Evolutionary conservation across 2,329 filamentous ascomycete genomes (phyloP), one percentile per base, ranked within the genome.

Genomic region (Passalora sequoiae): DNA sequence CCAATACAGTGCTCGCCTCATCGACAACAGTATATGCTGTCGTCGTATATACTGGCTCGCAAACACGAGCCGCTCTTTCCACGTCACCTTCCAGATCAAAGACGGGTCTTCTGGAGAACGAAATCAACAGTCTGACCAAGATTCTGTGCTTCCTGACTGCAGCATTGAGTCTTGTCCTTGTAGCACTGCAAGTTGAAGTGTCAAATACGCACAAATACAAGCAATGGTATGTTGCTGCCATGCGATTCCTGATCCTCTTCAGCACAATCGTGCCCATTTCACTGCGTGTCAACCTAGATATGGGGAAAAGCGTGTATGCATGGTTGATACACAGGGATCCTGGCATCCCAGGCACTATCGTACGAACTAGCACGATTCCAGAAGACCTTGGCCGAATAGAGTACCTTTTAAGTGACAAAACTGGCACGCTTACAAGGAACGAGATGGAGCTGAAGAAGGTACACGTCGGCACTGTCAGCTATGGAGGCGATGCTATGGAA

Each of bases 261-360:
- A 97, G 91, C n/a, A 97, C 91, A 0, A 98, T 98, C 59, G 94
- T 98, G 19, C 92, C 92, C 1, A 96, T 98, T 66, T 94, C 89
- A 68, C 73, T 98, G 55, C 84, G 92, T 38, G 92, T 98, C 55
- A 98, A 98, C 62, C 74, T 98, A 13, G 92, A 98, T 61, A 84
- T 98, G 78, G 94, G 91, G 28, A 98, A 98, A 68, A 91, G 86
- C 43, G 88, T 92, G 2, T 98, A 96, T 66, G 94, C 89, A 6
- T 86, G 84, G 69, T 95, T 96, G 61, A 98, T 98, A 46, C 89
- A 98, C 62, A 77, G 83, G 37, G 92, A 98, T 59, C 75, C 84
- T 28, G 91, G 85, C 15, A 98, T 98, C 47, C 83, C 86, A 4
- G 92, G 84, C 1, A 92, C 92, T 0, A 84, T 98, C 5, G 94